phyloP scores from a whole-genome alignment of 1,284 basidiomycete species.

The Stygiomarasmius scandens region DNA sequence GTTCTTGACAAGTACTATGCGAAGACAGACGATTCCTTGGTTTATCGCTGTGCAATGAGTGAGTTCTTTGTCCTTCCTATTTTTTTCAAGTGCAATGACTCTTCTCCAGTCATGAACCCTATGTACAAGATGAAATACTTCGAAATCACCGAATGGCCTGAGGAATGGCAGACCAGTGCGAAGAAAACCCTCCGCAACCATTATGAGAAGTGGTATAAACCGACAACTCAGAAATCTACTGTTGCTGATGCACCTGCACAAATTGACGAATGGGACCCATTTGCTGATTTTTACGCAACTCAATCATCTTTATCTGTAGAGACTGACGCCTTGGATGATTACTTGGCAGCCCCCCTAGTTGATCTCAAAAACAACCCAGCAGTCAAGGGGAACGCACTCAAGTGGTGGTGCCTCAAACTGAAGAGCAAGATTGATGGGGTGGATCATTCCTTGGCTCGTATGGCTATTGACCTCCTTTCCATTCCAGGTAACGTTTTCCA shows the following conservation, averaged over 20 bases:
- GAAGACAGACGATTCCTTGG: slow-evolving; percentile 20
- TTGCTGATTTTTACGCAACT: not conserved
- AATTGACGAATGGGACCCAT: not conserved
- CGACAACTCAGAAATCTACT: not conserved
- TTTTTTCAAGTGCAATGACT: not conserved
- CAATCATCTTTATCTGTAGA: not conserved
- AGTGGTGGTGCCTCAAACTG: slow-evolving; percentile 1
- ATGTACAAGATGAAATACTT: slow-evolving; percentile 13
- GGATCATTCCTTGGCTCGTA: not conserved
- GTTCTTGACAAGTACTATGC: slow-evolving; percentile 24
- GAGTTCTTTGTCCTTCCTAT: not conserved
- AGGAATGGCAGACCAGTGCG: slow-evolving; percentile 12
- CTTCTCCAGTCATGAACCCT: slow-evolving; percentile 14
- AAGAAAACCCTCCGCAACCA: slow-evolving; percentile 3
- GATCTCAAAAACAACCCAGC: not conserved
- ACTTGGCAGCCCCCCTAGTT: not conserved
- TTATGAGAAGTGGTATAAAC: slow-evolving; percentile 12
- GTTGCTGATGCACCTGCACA: not conserved
- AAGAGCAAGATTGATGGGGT: not conserved
- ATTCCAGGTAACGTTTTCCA: not conserved
- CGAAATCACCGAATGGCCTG: slow-evolving; percentile 11
- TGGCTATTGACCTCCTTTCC: not conserved
- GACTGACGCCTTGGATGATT: not conserved
- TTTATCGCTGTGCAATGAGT: slow-evolving; percentile 13
- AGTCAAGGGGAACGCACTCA: not conserved